Evolutionary conservation across 495 filamentous ascomycete species (phyloP).

Genomic region (Chaetomium cochliodes): DNA sequence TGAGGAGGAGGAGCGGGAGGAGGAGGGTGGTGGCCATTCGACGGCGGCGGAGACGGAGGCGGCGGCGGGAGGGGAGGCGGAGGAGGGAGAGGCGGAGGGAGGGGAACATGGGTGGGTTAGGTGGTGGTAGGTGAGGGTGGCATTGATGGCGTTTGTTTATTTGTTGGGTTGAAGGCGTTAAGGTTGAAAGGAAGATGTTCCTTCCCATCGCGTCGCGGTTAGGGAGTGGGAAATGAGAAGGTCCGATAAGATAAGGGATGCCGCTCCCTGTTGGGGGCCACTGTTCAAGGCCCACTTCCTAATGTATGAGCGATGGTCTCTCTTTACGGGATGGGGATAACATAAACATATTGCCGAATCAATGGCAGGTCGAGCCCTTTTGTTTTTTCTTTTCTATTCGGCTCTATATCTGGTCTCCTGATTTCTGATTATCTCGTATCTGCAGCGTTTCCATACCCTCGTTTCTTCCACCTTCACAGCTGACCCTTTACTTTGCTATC

Average conservation of each 20-base stretch:
- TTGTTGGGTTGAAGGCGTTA: too few relatives aligned
- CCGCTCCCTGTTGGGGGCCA: not conserved
- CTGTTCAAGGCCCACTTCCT: too few relatives aligned
- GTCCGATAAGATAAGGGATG: slow-evolving; percentile 8
- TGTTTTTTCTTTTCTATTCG: too few relatives aligned
- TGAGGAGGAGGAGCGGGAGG: slow-evolving; percentile 45
- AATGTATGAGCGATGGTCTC: too few relatives aligned
- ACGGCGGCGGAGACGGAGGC: slow-evolving; percentile 55
- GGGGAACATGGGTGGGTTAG: slow-evolving; percentile 32
- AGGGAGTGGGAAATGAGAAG: slow-evolving; percentile 6
- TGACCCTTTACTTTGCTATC: too few relatives aligned
- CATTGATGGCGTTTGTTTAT: not conserved
- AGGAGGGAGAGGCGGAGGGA: slow-evolving; percentile 40
- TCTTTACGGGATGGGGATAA: too few relatives aligned
- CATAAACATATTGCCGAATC: too few relatives aligned
- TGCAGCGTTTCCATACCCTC: too few relatives aligned
- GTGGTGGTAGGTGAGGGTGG: not conserved
- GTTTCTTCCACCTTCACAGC: too few relatives aligned
- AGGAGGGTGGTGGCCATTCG: slow-evolving; percentile 56
- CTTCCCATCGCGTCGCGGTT: not conserved
- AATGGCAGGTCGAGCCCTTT: too few relatives aligned
- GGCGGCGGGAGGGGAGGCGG: slow-evolving; percentile 51
- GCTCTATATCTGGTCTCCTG: too few relatives aligned
- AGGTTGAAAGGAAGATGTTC: not conserved
- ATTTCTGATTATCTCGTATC: too few relatives aligned